Conservation (phyloP, 257 asterid genomes). For the Scutellaria minor region DNA sequence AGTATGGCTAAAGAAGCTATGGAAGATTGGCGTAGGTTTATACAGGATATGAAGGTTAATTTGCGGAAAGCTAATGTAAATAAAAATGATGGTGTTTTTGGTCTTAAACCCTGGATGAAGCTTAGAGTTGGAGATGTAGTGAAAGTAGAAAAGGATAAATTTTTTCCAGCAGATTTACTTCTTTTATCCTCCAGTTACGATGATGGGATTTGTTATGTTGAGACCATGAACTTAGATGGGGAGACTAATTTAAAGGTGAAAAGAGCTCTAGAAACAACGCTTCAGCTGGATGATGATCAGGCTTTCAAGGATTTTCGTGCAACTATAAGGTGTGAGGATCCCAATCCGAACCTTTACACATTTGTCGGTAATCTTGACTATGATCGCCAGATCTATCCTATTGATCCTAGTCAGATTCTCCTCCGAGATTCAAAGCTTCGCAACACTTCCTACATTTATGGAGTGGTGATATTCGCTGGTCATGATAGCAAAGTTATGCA, state of each 20-base stretch:
- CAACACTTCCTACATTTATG: conserved; percentile 80
- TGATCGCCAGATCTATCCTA: conserved; percentile 80
- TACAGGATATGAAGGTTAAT: conserved; percentile 98
- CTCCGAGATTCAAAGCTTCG: conserved; percentile 96
- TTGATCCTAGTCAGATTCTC: conserved; percentile 94
- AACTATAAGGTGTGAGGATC: conserved; percentile 88
- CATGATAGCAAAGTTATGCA: conserved; percentile 97
- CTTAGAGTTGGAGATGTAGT: conserved; percentile 90
- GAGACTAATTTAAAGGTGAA: conserved; percentile 98
- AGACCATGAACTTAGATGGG: conserved; percentile 98
- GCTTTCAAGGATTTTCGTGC: conserved; percentile 77
- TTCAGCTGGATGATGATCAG: conserved; percentile 68
- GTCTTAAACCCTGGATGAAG: conserved; percentile 87
- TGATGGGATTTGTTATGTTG: conserved; percentile 97
- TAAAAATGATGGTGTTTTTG: conserved; percentile 70
- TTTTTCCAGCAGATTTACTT: conserved; percentile 96
- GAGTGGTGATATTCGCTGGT: conserved; percentile 93
- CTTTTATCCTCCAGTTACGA: conserved; percentile 92
- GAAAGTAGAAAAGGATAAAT: conserved; percentile 88
- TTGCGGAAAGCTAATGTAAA: conserved; percentile 76
- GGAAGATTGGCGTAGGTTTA: conserved; percentile 94
- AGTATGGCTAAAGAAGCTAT: conserved; percentile 97
- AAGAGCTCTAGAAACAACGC: conserved; percentile 78
- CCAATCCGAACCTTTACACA: conserved; percentile 85
- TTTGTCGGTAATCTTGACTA: conserved; percentile 92